phyloP scores from a whole-genome alignment of 106 monocot species.

The Alisma plantagoaquatica region DNA sequence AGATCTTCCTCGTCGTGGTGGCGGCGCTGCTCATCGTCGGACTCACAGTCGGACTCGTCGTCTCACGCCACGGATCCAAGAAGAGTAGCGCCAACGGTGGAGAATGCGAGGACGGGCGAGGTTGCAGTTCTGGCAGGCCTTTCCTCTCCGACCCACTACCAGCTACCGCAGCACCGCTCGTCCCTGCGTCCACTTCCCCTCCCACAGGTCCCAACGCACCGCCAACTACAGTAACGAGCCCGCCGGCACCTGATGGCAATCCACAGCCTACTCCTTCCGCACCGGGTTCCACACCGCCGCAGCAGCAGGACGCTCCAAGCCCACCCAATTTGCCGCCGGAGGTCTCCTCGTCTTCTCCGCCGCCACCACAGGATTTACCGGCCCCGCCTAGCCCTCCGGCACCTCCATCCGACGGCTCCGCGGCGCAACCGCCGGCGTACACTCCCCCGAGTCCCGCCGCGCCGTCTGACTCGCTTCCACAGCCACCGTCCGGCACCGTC shows the following conservation, averaged over 20 bases:
- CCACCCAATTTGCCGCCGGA: neutral
- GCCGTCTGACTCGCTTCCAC: neutral
- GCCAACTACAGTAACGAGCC: neutral
- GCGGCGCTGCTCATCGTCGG: conserved; percentile 23
- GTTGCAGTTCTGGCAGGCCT: neutral
- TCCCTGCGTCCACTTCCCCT: neutral
- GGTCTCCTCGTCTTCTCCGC: neutral
- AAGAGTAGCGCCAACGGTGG: neutral
- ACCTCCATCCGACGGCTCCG: neutral
- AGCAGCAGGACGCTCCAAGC: neutral
- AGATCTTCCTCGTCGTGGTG: conserved; percentile 82
- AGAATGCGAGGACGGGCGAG: too few relatives aligned
- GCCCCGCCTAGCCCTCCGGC: conserved; percentile 4
- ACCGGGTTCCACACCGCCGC: neutral
- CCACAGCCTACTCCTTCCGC: neutral
- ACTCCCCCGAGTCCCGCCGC: neutral
- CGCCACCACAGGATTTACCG: neutral
- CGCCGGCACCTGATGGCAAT: neutral
- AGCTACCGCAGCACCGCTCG: conserved; percentile 4
- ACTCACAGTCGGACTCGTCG: conserved; percentile 47
- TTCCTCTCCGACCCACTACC: conserved; percentile 10
- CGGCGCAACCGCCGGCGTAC: neutral
- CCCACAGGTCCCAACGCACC: conserved; percentile 5
- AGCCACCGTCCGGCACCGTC: neutral
- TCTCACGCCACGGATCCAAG: conserved; percentile 26